Evolutionary conservation across 371 early-diverging fungal species (phyloP).

Genomic region (Rhizopus delemar): DNA sequence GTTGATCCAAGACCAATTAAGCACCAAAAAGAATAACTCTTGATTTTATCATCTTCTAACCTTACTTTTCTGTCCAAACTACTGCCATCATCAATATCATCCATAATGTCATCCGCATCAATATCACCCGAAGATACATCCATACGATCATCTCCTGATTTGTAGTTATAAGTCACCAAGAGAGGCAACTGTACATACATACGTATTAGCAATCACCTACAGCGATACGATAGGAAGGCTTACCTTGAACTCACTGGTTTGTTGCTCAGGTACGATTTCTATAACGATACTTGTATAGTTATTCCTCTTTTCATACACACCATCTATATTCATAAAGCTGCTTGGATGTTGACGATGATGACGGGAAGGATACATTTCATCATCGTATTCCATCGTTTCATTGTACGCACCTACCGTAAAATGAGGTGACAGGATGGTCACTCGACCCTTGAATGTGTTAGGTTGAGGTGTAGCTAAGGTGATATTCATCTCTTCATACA

Average conservation of each 20-base stretch:
- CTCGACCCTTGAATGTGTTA: conserved; percentile 32
- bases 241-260: conserved; percentile 54
- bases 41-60: conserved; percentile 45
- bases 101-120: conserved; percentile 42
- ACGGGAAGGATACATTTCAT: conserved; percentile 47
- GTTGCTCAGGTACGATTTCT: conserved; percentile 56
- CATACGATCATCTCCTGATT: conserved; percentile 57
- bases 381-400: conserved; percentile 85
- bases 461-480: conserved; percentile 58
- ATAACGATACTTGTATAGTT: conserved; percentile 63
- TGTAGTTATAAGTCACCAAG: conserved; percentile 61
- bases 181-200: conserved; percentile 58
- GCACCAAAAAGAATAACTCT: conserved; percentile 64
- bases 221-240: not conserved
- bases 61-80: conserved; percentile 38
- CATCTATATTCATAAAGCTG: conserved; percentile 31
- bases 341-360: conserved; percentile 1
- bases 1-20: conserved; percentile 61
- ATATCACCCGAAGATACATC: conserved; percentile 52
- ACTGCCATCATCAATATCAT: conserved; percentile 25
- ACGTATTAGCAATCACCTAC: not conserved
- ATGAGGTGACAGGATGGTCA: conserved; percentile 65
- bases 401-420: conserved; percentile 79
- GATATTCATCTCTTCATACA: conserved; percentile 71
- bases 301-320: conserved; percentile 60